These are phyloP conservation scores for Fusarium denticulatum DNA, from an alignment of 2,329 filamentous ascomycete species.

Conservation along the genomic window DNA sequence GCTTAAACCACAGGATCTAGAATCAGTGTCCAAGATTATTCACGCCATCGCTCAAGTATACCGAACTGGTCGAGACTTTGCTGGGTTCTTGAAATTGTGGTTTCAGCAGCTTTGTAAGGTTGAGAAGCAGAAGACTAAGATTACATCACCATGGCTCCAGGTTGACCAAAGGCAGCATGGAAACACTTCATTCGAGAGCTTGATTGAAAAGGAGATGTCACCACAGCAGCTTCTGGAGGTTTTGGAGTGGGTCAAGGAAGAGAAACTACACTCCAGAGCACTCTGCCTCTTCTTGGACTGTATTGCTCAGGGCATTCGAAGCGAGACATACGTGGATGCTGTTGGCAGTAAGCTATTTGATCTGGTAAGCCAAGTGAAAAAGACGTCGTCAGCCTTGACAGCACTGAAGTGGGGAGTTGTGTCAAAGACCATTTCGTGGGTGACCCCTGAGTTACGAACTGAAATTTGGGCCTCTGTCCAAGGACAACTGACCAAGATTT, in stretches of 20 bases:
- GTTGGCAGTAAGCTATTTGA: slow-evolving; percentile 53
- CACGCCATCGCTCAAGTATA: slow-evolving; percentile 57
- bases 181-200: slow-evolving; percentile 28
- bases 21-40: slow-evolving; percentile 50
- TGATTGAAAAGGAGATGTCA: slow-evolving; percentile 57
- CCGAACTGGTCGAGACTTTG: slow-evolving; percentile 55
- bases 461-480: slow-evolving; percentile 50
- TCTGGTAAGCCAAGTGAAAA: slow-evolving; percentile 44
- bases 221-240: slow-evolving; percentile 56
- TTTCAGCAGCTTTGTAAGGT: slow-evolving; percentile 53
- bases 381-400: slow-evolving; percentile 44
- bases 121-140: slow-evolving; percentile 43
- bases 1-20: slow-evolving; percentile 28
- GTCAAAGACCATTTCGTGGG: slow-evolving; percentile 51
- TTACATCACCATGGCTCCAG: slow-evolving; percentile 48
- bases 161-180: slow-evolving; percentile 35
- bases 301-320: slow-evolving; percentile 54
- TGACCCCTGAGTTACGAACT: slow-evolving; percentile 41
- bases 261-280: slow-evolving; percentile 46
- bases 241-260: slow-evolving; percentile 54
- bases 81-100: slow-evolving; percentile 60
- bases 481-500: slow-evolving; percentile 46
- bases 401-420: slow-evolving; percentile 56
- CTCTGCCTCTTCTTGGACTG: slow-evolving; percentile 56
- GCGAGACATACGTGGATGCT: slow-evolving; percentile 56